These are phyloP conservation scores for Linnemannia elongata DNA, from an alignment of 192 early-diverging fungal species.

Conservation along the genomic window DNA sequence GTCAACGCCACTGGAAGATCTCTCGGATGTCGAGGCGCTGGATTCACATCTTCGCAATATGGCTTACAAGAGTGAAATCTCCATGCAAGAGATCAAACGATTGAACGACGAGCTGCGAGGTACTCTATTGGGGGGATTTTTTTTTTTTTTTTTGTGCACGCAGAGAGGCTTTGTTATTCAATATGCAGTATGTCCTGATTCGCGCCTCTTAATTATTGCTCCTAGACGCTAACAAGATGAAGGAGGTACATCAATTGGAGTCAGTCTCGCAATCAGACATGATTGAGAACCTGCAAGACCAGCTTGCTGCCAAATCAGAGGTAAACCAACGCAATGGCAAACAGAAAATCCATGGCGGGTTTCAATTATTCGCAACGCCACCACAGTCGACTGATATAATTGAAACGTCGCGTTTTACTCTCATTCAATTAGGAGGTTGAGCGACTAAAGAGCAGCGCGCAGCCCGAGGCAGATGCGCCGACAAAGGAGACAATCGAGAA, in stretches of 20 bases:
- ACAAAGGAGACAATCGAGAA: conserved; percentile 3
- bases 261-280: conserved; percentile 50
- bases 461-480: not conserved
- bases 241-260: conserved; percentile 48
- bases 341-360: not conserved
- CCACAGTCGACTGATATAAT: not conserved
- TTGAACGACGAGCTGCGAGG: conserved; percentile 47
- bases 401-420: too few relatives aligned
- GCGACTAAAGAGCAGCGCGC: conserved; percentile 1
- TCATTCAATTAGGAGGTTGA: conserved; percentile 36
- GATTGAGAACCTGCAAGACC: conserved; percentile 56
- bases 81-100: conserved; percentile 59
- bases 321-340: conserved; percentile 9
- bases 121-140: not conserved
- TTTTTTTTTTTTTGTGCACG: not conserved
- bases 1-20: conserved; percentile 51
- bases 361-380: not conserved
- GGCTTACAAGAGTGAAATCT: conserved; percentile 55
- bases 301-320: conserved; percentile 42
- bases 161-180: not conserved
- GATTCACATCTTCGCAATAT: conserved; percentile 58
- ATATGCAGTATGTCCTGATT: too few relatives aligned
- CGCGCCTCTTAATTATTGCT: not conserved
- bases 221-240: conserved; percentile 37
- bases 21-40: conserved; percentile 54